Base-by-base conservation (phyloP, 257 asterid genomes). In the Fraxinus cuspidata region DNA sequence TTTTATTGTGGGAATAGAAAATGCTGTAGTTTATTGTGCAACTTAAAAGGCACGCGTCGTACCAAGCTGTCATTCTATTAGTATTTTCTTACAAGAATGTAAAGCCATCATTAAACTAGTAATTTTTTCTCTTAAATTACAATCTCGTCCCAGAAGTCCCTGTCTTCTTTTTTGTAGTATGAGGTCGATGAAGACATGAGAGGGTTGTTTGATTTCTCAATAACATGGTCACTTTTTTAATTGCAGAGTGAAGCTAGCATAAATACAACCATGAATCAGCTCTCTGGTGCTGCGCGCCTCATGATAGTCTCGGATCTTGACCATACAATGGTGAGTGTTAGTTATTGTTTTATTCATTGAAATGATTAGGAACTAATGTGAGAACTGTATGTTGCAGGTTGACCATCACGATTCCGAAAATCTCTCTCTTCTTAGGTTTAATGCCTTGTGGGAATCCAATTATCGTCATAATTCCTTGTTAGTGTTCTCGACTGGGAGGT, bases 231-330 rank as follows among this genome's bases (percentile, higher is more conserved):
- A n/a, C 70, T 63, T 68, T 29, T 79, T 71, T 84, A 34, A 29
- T 71, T 80, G 74, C 88, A 91, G 97, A 79, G 86, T 75, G 87
- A 74, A 75, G 73, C 79, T 73, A 76, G 76, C 63, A 78, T 66
- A 31, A 77, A 70, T 32, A 76, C 74, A 73, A 74, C 80, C 76
- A 93, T 96, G 97, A 91, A 92, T 80, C 95, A 95, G 37, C 90
- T 93, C 11, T 34, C 92, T 51, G 86, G 83, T 75, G 81, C 89
- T 81, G 95, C 99, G 23, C 89, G 83, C 75, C 96, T 96, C 81
- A 92, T 96, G 98, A 89, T 96, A 68, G 98, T 96, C 75, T 96
- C 99, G 1, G 98, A 96, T 92, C 97, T 96, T 81, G 99, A 96
- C 82, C 91, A 89, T 72, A 96, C 99, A 29, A 96, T 96, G 99